Conservation (phyloP, 345 rosid genomes). For the Eucalyptus camaldulensis region DNA sequence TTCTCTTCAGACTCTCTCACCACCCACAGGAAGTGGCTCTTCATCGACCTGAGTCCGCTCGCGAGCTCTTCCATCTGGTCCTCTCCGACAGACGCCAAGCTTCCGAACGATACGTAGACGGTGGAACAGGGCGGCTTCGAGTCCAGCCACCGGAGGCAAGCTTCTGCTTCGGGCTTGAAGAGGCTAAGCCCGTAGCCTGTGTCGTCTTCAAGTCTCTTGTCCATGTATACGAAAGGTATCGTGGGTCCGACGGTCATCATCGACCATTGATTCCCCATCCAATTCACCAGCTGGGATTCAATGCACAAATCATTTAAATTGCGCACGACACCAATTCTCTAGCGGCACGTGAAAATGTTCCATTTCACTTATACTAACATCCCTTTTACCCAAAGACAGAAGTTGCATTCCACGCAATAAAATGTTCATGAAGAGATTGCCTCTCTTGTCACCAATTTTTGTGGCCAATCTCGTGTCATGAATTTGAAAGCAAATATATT, state of each 20-base stretch:
- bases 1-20: slow-evolving; percentile 33
- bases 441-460: not conserved
- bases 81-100: slow-evolving; percentile 24
- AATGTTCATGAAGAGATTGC: not conserved
- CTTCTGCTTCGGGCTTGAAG: slow-evolving; percentile 18
- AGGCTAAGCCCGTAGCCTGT: slow-evolving; percentile 33
- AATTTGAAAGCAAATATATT: not conserved
- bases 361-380: slow-evolving; percentile 3
- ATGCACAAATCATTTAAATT: not conserved
- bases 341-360: not conserved
- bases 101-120: slow-evolving; percentile 41
- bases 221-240: slow-evolving; percentile 36
- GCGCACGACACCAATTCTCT: not conserved
- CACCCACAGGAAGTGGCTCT: slow-evolving; percentile 42
- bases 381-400: not conserved
- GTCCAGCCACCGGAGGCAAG: slow-evolving; percentile 28
- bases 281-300: slow-evolving; percentile 14
- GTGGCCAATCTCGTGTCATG: not conserved
- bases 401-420: slow-evolving; percentile 16
- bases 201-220: slow-evolving; percentile 34
- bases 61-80: slow-evolving; percentile 46
- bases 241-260: slow-evolving; percentile 35
- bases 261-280: slow-evolving; percentile 27
- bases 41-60: slow-evolving; percentile 22
- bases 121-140: slow-evolving; percentile 23